These are phyloP conservation scores for Ustilago tritici DNA, from an alignment of 1,284 basidiomycete species.

Conservation along the genomic window DNA sequence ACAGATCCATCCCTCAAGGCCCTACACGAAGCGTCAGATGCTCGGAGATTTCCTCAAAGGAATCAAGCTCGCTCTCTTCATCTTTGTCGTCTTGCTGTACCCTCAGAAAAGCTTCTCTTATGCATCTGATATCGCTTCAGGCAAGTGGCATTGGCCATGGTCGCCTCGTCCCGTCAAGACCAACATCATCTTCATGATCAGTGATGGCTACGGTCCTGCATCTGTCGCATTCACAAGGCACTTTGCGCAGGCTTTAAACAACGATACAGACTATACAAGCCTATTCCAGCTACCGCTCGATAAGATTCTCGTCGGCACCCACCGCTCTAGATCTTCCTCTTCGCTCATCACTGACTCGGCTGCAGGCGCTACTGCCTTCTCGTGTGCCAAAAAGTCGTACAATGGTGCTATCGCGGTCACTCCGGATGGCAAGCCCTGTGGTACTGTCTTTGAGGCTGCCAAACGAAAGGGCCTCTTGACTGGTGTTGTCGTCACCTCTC, in stretches of 20 bases:
- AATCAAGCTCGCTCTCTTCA: slow-evolving; percentile 10
- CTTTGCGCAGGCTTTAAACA: slow-evolving; percentile 62
- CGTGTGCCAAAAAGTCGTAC: slow-evolving; percentile 69
- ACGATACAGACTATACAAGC: slow-evolving; percentile 41
- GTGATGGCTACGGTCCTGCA: slow-evolving; percentile 70
- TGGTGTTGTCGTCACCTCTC: slow-evolving; percentile 69
- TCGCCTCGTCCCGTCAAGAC: slow-evolving; percentile 45
- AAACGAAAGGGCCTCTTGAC: slow-evolving; percentile 68
- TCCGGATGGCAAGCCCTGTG: slow-evolving; percentile 59
- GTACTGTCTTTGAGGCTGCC: slow-evolving; percentile 70
- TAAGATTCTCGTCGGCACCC: slow-evolving; percentile 67
- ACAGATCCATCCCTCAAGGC: not conserved
- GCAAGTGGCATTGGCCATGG: slow-evolving; percentile 44
- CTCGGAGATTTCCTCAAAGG: slow-evolving; percentile 15
- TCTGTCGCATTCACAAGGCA: slow-evolving; percentile 67
- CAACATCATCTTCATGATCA: slow-evolving; percentile 70
- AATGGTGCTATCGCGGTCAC: slow-evolving; percentile 70
- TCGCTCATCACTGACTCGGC: slow-evolving; percentile 70
- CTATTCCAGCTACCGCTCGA: slow-evolving; percentile 64
- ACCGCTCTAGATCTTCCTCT: slow-evolving; percentile 65
- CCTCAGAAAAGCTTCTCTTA: slow-evolving; percentile 13
- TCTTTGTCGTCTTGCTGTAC: slow-evolving; percentile 6
- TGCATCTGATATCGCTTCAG: slow-evolving; percentile 14
- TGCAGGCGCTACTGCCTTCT: slow-evolving; percentile 70
- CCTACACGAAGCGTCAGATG: not conserved